Evolutionary conservation across 75 land plant genomes (phyloP).

Genomic region (Selaginella tamariscina): DNA sequence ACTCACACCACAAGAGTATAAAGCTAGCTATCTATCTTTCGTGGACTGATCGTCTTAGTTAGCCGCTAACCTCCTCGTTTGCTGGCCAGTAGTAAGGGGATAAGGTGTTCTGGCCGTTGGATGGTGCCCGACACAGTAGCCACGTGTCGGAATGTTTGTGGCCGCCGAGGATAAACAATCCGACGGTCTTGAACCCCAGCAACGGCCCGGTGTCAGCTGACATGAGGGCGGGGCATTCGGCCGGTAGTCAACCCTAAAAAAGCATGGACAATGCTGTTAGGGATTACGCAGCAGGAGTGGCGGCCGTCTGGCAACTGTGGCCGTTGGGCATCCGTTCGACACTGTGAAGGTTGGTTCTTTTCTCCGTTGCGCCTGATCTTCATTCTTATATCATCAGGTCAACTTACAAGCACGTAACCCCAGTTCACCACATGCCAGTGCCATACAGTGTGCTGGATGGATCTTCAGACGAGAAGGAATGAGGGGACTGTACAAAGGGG

Average conservation of each 20-base stretch:
- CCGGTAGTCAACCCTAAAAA: too few relatives aligned
- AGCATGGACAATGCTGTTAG: constrained; percentile 42
- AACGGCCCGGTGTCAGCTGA: too few relatives aligned
- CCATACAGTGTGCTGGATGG: constrained; percentile 12
- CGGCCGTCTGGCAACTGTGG: constrained; percentile 82
- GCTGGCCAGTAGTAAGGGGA: background rate
- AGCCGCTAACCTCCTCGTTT: background rate
- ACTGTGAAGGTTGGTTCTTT: constrained; percentile 69
- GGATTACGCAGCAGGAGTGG: constrained; percentile 67
- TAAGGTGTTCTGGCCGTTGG: constrained; percentile 1
- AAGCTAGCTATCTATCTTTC: background rate
- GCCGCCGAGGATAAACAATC: background rate
- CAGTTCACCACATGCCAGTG: background rate
- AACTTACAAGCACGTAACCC: constrained; percentile 4
- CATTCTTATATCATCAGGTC: background rate
- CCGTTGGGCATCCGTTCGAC: constrained; percentile 91
- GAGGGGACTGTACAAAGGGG: constrained; percentile 84
- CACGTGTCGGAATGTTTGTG: background rate
- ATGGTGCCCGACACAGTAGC: background rate
- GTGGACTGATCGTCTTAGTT: background rate
- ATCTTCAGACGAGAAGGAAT: background rate
- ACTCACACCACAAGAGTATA: background rate
- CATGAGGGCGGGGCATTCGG: too few relatives aligned
- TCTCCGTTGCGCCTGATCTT: background rate
- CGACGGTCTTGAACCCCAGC: too few relatives aligned